Evolutionary conservation across 1,284 basidiomycete species (phyloP).

Genomic region (Xanthoconium separans): DNA sequence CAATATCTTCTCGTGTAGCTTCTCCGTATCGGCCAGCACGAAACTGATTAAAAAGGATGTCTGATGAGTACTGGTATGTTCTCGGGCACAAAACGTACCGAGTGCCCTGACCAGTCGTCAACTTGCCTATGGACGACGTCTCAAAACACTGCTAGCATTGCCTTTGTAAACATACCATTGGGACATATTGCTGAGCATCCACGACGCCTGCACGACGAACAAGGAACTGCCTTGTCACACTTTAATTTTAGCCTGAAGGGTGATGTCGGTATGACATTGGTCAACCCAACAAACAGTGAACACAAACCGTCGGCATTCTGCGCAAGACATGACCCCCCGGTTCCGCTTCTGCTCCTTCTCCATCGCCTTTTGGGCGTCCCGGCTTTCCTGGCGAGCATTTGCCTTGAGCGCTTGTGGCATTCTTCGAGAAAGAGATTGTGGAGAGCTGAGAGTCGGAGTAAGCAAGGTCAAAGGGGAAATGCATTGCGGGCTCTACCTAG

Average conservation of each 20-base stretch:
- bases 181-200: conserved; percentile 76
- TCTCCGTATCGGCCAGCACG: conserved; percentile 75
- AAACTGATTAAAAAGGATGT: conserved; percentile 43
- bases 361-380: conserved; percentile 35
- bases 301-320: conserved; percentile 66
- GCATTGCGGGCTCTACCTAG: background rate
- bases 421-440: background rate
- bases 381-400: conserved; percentile 30
- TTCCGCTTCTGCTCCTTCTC: conserved; percentile 61
- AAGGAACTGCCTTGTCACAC: conserved; percentile 75
- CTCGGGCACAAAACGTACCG: conserved; percentile 39
- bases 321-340: conserved; percentile 67
- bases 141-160: background rate
- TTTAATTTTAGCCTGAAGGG: conserved; percentile 65
- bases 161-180: conserved; percentile 45
- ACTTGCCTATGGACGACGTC: conserved; percentile 36
- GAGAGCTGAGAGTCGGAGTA: background rate
- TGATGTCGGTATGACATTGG: background rate
- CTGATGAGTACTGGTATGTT: background rate
- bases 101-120: conserved; percentile 73
- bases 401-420: conserved; percentile 33
- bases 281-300: background rate
- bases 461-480: background rate
- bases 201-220: conserved; percentile 70
- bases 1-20: conserved; percentile 68